These are phyloP conservation scores for Neckera pumila DNA, from an alignment of 225 moss, liverwort and hornwort species.

Conservation along the genomic window DNA sequence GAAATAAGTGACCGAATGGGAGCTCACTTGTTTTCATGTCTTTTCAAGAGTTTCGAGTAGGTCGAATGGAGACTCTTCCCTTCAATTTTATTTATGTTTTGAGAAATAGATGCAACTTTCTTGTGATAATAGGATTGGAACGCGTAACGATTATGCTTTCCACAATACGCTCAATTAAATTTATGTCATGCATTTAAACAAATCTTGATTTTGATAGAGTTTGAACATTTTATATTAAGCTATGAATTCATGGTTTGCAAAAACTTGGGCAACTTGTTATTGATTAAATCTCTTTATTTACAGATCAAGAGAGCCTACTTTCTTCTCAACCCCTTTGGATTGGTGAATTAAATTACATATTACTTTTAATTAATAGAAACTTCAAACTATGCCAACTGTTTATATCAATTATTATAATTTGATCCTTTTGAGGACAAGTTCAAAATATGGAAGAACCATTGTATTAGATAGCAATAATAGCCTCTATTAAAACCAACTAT, in stretches of 20 bases:
- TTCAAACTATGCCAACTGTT: not conserved
- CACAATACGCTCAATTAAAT: not conserved
- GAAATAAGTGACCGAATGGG: not conserved
- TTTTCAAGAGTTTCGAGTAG: not conserved
- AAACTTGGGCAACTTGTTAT: too few species aligned
- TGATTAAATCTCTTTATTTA: not conserved
- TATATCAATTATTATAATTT: too few species aligned
- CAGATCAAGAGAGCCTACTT: too few species aligned
- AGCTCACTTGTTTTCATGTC: not conserved
- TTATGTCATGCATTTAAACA: not conserved
- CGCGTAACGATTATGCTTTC: not conserved
- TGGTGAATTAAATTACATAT: too few species aligned
- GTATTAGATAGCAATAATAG: not conserved
- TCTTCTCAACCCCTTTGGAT: not conserved
- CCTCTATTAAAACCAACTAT: not conserved
- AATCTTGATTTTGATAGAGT: not conserved
- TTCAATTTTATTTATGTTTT: not conserved
- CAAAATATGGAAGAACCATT: not conserved
- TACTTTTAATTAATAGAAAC: not conserved
- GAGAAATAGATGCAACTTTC: not conserved
- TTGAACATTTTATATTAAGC: not conserved
- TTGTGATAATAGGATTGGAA: not conserved
- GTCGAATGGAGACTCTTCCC: not conserved
- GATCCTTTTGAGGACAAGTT: fast-evolving
- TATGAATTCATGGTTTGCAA: not conserved